These are phyloP conservation scores for Blastocystis sp. DNA, from an alignment of 352 stramenopile species.

Conservation along the genomic window DNA sequence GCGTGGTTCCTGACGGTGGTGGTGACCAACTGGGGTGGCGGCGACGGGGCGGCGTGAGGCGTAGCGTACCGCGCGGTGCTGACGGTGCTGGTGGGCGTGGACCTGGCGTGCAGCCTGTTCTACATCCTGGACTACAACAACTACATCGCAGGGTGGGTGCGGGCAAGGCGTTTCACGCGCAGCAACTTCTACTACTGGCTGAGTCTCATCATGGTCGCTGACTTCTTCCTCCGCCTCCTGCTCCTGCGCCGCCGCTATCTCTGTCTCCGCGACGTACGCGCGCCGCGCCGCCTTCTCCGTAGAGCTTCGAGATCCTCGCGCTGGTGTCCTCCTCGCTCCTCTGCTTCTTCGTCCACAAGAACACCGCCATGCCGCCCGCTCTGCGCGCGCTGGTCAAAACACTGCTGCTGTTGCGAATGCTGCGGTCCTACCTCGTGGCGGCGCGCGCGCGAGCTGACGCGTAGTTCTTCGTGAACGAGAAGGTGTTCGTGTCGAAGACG, in stretches of 20 bases:
- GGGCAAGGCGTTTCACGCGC: background rate
- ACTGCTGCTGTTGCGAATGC: constrained; percentile 12
- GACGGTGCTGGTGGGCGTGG: constrained; percentile 17
- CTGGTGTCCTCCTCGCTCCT: background rate
- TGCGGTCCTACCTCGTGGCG: constrained; percentile 6
- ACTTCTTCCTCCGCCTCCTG: background rate
- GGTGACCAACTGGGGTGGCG: background rate
- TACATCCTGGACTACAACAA: constrained; percentile 35
- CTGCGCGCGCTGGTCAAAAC: constrained; percentile 30
- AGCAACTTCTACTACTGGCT: constrained; percentile 8
- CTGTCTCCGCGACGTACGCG: background rate
- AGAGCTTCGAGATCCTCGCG: constrained; percentile 22
- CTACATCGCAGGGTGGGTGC: background rate
- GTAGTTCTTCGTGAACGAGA: constrained; percentile 48
- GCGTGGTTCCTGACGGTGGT: background rate
- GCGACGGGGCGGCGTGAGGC: background rate
- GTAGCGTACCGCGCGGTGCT: constrained; percentile 15
- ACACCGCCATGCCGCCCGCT: background rate
- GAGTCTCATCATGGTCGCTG: background rate
- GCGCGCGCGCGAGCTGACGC: background rate
- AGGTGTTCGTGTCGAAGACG: constrained; percentile 25
- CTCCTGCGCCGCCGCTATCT: background rate
- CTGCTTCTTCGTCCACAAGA: background rate
- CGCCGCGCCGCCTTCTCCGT: background rate
- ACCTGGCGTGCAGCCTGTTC: constrained; percentile 8